Base-by-base conservation (phyloP, 192 early-diverging fungal species). In the Coemansia asiatica region DNA sequence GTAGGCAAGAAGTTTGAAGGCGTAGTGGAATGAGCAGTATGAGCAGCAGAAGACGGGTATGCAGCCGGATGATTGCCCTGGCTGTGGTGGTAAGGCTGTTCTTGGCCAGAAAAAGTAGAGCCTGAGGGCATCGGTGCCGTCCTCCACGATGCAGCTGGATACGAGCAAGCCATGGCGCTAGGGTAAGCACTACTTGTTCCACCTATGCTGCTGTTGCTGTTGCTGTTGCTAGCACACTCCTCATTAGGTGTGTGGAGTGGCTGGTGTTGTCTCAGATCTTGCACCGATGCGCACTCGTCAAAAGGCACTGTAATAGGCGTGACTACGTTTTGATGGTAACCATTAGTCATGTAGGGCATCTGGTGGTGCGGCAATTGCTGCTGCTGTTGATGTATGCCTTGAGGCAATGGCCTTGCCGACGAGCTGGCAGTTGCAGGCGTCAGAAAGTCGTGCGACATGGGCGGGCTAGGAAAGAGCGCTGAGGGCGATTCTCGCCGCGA, bases 141-240 rank as follows among this genome's bases (percentile, higher is more conserved):
- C 36, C n/a, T 28, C 57, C 57, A 60, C 2, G 57, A 18, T n/a
- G 31, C 27, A 18, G 35, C 38, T 3, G 57, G 57, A 38, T 56
- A 65, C 40, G 64, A 65, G 27, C 56, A 54, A 21, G 64, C 19
- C 25, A 53, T 25, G 50, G 0, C 15, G 46, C 46, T 19, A 23
- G 50, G 21, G 6, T 18, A 9, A 18, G 50, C 23, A 22, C 8
- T 25, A 22, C 22, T 6, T n/a, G n/a, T n/a, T n/a, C n/a, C n/a
- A n/a, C n/a, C n/a, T n/a, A n/a, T n/a, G n/a, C n/a, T n/a, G 16
- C 9, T 50, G 6, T 21, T 18, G 40, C 40, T 13, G 40, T 15
- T 18, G 16, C 40, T 18, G 16, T 16, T 13, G 2, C 40, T 15
- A 18, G 8, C 40, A 13, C 40, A n/a, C n/a, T n/a, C n/a, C n/a